These are phyloP conservation scores for Candida tibetensis DNA, from an alignment of 805 yeast species.

Conservation along the genomic window DNA sequence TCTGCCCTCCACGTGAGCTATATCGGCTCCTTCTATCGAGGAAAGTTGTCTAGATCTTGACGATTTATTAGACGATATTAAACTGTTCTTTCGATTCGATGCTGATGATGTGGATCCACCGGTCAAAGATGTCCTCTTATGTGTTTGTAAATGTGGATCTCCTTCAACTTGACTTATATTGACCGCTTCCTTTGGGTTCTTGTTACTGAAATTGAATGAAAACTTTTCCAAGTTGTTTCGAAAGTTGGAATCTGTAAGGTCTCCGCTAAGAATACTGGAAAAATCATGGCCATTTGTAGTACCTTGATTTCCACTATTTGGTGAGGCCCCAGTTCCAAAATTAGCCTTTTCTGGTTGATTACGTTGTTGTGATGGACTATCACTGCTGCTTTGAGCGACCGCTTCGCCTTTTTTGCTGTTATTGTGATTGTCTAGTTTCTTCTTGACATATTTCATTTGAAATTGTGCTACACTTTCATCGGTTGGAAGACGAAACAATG, in stretches of 20 bases:
- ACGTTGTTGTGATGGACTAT: neutral
- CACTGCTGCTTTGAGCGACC: neutral
- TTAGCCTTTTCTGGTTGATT: neutral
- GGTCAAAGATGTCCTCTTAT: constrained; percentile 5
- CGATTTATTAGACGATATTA: constrained; percentile 12
- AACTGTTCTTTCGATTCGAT: constrained; percentile 6
- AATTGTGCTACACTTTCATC: constrained; percentile 27
- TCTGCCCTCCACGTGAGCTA: constrained; percentile 16
- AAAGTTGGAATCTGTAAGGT: constrained; percentile 26
- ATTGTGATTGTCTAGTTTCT: constrained; percentile 1
- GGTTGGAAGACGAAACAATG: constrained; percentile 46
- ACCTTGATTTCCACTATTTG: constrained; percentile 5
- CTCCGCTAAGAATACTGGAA: constrained; percentile 35
- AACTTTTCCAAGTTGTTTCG: constrained; percentile 28
- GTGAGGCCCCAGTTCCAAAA: neutral
- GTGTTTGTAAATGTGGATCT: neutral
- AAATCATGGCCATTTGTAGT: constrained; percentile 31
- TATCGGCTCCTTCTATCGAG: constrained; percentile 14
- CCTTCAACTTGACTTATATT: neutral
- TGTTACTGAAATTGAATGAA: constrained; percentile 22
- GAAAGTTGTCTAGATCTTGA: constrained; percentile 18
- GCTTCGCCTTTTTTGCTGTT: neutral
- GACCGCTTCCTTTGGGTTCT: neutral
- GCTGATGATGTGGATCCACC: constrained; percentile 5
- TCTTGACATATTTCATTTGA: constrained; percentile 14